Conservation (phyloP, 164 flowering plant species). For the Stephania japonica region DNA sequence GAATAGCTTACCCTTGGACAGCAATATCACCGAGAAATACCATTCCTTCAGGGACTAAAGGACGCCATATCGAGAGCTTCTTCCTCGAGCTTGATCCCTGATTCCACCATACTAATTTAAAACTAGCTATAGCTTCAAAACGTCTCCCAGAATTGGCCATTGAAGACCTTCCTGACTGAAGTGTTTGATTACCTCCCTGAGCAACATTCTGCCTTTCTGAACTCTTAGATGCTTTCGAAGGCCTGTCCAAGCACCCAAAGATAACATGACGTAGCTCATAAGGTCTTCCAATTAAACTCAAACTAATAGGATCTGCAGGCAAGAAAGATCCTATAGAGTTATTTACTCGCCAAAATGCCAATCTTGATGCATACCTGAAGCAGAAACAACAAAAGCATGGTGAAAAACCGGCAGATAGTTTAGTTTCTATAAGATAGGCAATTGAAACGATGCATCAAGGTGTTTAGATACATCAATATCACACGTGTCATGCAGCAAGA, state of each 20-base stretch:
- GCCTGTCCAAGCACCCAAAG: conserved; percentile 38
- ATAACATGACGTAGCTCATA: conserved; percentile 68
- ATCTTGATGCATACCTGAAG: conserved; percentile 38
- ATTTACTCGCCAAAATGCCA: conserved; percentile 93
- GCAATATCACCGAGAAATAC: conserved; percentile 90
- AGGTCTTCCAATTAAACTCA: conserved; percentile 39
- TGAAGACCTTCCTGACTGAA: conserved; percentile 34
- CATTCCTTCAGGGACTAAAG: conserved; percentile 67
- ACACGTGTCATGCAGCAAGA: conserved; percentile 1
- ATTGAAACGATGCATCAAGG: background rate
- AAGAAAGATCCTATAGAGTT: conserved; percentile 88
- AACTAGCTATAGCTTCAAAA: conserved; percentile 75
- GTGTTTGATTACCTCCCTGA: conserved; percentile 18
- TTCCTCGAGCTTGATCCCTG: conserved; percentile 68
- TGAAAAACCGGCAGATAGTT: background rate
- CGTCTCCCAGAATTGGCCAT: conserved; percentile 38
- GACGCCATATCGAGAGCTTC: conserved; percentile 94
- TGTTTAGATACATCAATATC: background rate
- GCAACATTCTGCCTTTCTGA: conserved; percentile 23
- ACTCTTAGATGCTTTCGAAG: conserved; percentile 24
- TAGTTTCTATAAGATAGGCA: background rate
- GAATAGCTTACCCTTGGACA: conserved; percentile 58
- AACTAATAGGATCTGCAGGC: conserved; percentile 56
- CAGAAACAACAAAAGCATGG: conserved; percentile 4
- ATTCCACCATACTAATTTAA: conserved; percentile 90